phyloP scores from a whole-genome alignment of 106 monocot genomes.

The Dioscorea dumetorum region DNA sequence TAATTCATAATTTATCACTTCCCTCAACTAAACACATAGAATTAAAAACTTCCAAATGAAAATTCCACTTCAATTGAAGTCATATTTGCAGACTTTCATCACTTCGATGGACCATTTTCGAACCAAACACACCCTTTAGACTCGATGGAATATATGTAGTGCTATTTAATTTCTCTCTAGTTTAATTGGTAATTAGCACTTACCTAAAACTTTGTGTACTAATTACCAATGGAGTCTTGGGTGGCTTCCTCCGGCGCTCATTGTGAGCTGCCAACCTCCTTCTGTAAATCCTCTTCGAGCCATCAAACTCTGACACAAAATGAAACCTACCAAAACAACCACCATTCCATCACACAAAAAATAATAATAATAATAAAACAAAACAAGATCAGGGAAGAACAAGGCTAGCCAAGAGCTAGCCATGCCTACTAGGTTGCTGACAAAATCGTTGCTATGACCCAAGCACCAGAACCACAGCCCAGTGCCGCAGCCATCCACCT shows the following conservation, averaged over 20 bases:
- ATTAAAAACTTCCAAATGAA: too few species aligned
- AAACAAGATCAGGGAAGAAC: neutral
- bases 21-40: too few species aligned
- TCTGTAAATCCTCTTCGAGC: constrained; percentile 71
- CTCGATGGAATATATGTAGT: too few species aligned
- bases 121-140: too few species aligned
- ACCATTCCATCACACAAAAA: neutral
- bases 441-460: neutral
- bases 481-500: too few species aligned
- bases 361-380: neutral
- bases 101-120: too few species aligned
- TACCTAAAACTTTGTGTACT: too few species aligned
- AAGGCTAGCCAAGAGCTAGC: neutral
- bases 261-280: constrained; percentile 76
- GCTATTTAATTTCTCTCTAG: too few species aligned
- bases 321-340: constrained; percentile 32
- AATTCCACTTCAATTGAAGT: too few species aligned
- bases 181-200: too few species aligned
- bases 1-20: too few species aligned
- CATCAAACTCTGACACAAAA: constrained; percentile 72
- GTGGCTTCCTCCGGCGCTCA: constrained; percentile 65
- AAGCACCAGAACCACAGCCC: neutral
- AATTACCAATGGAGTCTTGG: constrained; percentile 33
- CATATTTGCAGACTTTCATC: too few species aligned
- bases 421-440: constrained; percentile 3